phyloP scores from a whole-genome alignment of 768 basidiomycete species.

The Pisolithus sp. region DNA sequence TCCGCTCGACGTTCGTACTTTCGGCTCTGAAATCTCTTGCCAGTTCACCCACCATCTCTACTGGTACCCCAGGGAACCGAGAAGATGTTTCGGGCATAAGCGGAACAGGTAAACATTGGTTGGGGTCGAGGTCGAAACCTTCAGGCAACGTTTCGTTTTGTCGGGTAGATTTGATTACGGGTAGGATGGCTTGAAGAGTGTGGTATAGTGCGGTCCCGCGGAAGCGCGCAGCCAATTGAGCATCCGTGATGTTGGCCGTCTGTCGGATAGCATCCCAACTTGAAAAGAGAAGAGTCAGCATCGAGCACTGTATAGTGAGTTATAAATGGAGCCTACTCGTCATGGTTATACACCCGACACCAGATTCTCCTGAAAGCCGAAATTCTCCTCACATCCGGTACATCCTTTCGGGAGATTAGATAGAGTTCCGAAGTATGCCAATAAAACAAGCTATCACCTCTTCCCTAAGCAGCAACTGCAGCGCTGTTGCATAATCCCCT shows the following conservation, averaged over 20 bases:
- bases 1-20: conserved; percentile 49
- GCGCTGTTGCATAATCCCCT: conserved; percentile 62
- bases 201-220: conserved; percentile 68
- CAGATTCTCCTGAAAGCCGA: conserved; percentile 74
- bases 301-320: background rate
- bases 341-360: conserved; percentile 83
- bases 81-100: conserved; percentile 54
- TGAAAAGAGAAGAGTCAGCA: background rate
- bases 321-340: conserved; percentile 58
- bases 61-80: conserved; percentile 69
- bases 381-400: conserved; percentile 63
- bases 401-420: conserved; percentile 35
- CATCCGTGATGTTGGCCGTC: conserved; percentile 71
- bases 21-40: conserved; percentile 57
- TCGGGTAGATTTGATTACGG: conserved; percentile 20
- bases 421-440: background rate
- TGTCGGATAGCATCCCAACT: conserved; percentile 78
- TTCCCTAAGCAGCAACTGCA: conserved; percentile 56
- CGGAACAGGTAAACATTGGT: conserved; percentile 54
- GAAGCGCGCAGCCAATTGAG: conserved; percentile 66
- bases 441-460: conserved; percentile 31
- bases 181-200: conserved; percentile 48
- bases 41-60: conserved; percentile 56
- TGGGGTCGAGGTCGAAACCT: conserved; percentile 50
- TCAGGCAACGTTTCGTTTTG: conserved; percentile 33